Evolutionary conservation across 2,329 filamentous ascomycete species (phyloP).

Genomic region (Alternaria atra): DNA sequence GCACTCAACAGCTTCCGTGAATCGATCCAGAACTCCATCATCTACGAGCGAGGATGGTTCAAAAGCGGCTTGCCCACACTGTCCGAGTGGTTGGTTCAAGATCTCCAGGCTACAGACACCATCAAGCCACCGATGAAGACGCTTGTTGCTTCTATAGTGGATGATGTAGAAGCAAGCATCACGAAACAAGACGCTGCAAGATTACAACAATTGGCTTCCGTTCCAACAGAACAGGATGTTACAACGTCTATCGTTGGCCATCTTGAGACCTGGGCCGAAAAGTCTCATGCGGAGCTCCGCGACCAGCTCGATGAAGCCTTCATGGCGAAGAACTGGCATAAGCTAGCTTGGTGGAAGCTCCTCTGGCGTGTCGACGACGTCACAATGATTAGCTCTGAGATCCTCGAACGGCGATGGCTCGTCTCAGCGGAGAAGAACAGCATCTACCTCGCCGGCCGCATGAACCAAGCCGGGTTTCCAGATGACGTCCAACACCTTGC

Average conservation of each 20-base stretch:
- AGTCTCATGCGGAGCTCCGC: slow-evolving; percentile 83
- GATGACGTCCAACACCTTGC: slow-evolving; percentile 25
- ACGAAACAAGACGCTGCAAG: slow-evolving; percentile 58
- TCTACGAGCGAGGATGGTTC: slow-evolving; percentile 79
- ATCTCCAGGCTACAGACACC: slow-evolving; percentile 45
- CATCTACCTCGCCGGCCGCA: slow-evolving; percentile 82
- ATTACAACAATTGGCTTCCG: slow-evolving; percentile 43
- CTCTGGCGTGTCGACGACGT: slow-evolving; percentile 96
- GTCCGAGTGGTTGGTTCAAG: slow-evolving; percentile 68
- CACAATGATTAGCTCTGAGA: slow-evolving; percentile 79
- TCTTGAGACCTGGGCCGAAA: slow-evolving; percentile 78
- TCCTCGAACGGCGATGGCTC: slow-evolving; percentile 80
- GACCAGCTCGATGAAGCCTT: slow-evolving; percentile 82
- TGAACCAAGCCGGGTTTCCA: slow-evolving; percentile 69
- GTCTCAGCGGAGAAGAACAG: slow-evolving; percentile 79
- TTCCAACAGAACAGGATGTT: slow-evolving; percentile 55
- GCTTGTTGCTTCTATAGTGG: slow-evolving; percentile 73
- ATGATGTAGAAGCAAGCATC: slow-evolving; percentile 63
- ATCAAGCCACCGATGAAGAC: slow-evolving; percentile 73
- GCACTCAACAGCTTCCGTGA: slow-evolving; percentile 74
- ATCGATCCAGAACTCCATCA: slow-evolving; percentile 72
- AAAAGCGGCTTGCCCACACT: slow-evolving; percentile 73
- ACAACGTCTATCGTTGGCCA: slow-evolving; percentile 64
- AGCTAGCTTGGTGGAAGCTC: slow-evolving; percentile 91
- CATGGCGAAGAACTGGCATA: slow-evolving; percentile 76